Evolutionary conservation across 768 basidiomycete species (phyloP), one percentile per base, ranked within the genome.

Genomic region (Chiua virens): DNA sequence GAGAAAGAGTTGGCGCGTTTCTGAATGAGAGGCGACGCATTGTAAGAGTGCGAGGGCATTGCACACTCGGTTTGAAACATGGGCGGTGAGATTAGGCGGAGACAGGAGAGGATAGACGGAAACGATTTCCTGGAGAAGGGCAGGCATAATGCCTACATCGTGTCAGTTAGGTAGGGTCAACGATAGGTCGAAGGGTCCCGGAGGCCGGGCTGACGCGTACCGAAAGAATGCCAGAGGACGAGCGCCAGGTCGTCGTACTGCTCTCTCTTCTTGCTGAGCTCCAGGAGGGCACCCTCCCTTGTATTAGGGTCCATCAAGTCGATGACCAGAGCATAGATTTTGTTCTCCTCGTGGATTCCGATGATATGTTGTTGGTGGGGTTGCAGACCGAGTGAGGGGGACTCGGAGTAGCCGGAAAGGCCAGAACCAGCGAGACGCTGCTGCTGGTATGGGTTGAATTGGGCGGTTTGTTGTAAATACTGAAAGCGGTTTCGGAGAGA

Each of bases 231-330:
- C 97, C 97, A 99, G 8, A 99, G 79, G 22, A 99, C 91, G 38
- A 98, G 80, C 2, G 97, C 97, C 41, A 99, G 83, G 72, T 99
- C 95, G 67, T 99, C 97, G 66, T 96, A 98, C 71, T 98, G 95
- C 73, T 98, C 97, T 56, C 97, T 78, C 77, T 98, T 98, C 80
- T 99, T 98, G 75, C 92, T 96, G 62, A 99, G 77, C 73, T 99
- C 97, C 47, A 98, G 78, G 43, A 99, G 75, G 2, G 97, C 96
- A 3, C 79, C 79, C 66, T 99, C 97, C 55, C 96, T 80, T n/a
- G 87, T 82, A 49, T 75, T 80, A 2, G 87, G 84, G 62, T 92
- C 86, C 77, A 89, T 79, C 23, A 96, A 74, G 50, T 96, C 91
- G 58, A 93, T 84, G 53, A 98, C 94, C 46, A 98, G 79, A 11